Conservation (phyloP, 345 rosid genomes). For the Geranium rotundifolium region DNA sequence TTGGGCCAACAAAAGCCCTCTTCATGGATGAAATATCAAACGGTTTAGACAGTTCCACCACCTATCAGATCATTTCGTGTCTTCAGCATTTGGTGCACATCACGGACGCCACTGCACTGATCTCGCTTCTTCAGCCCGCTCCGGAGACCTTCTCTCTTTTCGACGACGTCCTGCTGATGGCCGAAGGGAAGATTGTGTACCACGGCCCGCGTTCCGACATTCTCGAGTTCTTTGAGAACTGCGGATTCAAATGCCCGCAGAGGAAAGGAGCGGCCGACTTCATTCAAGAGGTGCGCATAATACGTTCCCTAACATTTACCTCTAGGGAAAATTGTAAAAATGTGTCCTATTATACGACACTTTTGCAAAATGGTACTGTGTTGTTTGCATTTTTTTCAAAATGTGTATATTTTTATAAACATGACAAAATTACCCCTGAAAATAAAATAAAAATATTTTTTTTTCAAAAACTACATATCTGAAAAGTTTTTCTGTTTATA, state of each 20-base stretch:
- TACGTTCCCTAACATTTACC: too few species aligned
- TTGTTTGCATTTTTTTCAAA: too few species aligned
- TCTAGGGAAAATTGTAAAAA: too few species aligned
- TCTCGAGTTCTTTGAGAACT: constrained; percentile 39
- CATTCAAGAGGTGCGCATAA: constrained; percentile 39
- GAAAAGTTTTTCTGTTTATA: too few species aligned
- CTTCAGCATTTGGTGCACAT: constrained; percentile 49
- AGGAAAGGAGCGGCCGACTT: constrained; percentile 59
- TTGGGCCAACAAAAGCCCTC: constrained; percentile 50
- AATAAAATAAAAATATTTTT: too few species aligned
- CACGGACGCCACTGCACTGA: constrained; percentile 40
- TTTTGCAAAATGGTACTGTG: too few species aligned
- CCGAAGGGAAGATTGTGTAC: constrained; percentile 49
- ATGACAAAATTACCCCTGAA: too few species aligned
- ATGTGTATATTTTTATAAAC: too few species aligned
- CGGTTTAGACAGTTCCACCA: constrained; percentile 60
- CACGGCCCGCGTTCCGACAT: constrained; percentile 36
- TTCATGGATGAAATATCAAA: constrained; percentile 68
- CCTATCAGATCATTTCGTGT: constrained; percentile 46
- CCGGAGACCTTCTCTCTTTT: constrained; percentile 55
- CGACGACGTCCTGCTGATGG: constrained; percentile 49
- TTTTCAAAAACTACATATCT: too few species aligned
- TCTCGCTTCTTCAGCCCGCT: constrained; percentile 64
- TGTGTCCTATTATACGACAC: too few species aligned
- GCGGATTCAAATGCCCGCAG: constrained; percentile 52